phyloP scores from a whole-genome alignment of 2,329 filamentous ascomycete genomes.

The Clarireedia paspali region DNA sequence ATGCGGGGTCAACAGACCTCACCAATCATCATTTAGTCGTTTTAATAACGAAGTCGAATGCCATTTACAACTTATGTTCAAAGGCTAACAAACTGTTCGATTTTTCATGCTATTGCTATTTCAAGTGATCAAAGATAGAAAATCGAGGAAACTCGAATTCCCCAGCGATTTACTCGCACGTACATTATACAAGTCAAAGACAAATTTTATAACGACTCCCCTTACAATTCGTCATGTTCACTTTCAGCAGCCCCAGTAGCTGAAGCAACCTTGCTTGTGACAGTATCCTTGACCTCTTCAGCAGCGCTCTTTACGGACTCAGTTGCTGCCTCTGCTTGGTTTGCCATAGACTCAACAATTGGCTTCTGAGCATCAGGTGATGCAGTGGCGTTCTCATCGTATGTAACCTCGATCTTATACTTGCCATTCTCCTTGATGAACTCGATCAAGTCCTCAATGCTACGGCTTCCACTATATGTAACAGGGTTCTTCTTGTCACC shows the following conservation, averaged over 20 bases:
- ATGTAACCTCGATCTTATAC: conserved; percentile 64
- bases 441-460: conserved; percentile 80
- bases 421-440: conserved; percentile 96
- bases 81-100: background rate
- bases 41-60: no score
- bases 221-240: conserved; percentile 70
- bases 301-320: conserved; percentile 34
- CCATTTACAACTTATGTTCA: no score
- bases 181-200: conserved; percentile 23
- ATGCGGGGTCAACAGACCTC: conserved; percentile 3
- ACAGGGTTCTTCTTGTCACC: conserved; percentile 78
- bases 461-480: conserved; percentile 81
- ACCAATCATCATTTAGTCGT: no score
- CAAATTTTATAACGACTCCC: conserved; percentile 8
- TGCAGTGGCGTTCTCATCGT: conserved; percentile 41
- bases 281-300: conserved; percentile 41
- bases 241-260: conserved; percentile 35
- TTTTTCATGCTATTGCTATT: background rate
- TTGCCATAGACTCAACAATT: conserved; percentile 31
- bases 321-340: conserved; percentile 33
- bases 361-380: conserved; percentile 37
- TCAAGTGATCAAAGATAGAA: background rate
- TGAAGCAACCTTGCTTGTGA: conserved; percentile 38
- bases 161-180: background rate
- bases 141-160: background rate